Evolutionary conservation across 192 early-diverging fungal genomes (phyloP).

Genomic region (Gamsiella multidivaricata): DNA sequence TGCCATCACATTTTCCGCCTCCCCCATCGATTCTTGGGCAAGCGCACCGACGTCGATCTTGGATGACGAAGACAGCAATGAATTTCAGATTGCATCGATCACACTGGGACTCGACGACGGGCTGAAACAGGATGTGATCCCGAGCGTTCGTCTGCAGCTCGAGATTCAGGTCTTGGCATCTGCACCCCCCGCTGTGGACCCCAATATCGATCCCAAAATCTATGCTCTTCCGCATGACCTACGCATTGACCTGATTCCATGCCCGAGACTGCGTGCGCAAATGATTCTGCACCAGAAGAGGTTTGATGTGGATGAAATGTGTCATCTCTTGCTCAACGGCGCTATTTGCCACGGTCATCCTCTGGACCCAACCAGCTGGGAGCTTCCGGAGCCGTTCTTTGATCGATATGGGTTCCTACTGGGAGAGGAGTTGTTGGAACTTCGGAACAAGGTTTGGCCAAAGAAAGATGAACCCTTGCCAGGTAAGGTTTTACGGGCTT

Average conservation of each 20-base stretch:
- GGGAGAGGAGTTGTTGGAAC: conserved; percentile 43
- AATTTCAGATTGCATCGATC: conserved; percentile 22
- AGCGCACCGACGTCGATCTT: conserved; percentile 20
- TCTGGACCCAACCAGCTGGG: conserved; percentile 54
- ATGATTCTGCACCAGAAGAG: conserved; percentile 52
- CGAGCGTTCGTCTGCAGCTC: conserved; percentile 28
- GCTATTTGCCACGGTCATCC: conserved; percentile 57
- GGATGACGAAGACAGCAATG: conserved; percentile 31
- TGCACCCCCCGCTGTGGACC: conserved; percentile 41
- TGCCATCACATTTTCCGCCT: conserved; percentile 3
- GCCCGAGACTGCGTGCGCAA: conserved; percentile 48
- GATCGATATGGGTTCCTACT: conserved; percentile 45
- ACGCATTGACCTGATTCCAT: conserved; percentile 57
- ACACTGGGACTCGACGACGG: conserved; percentile 42
- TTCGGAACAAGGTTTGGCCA: conserved; percentile 48
- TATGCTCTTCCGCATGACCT: conserved; percentile 49
- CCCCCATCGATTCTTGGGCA: conserved; percentile 3
- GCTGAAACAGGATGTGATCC: conserved; percentile 44
- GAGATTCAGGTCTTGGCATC: conserved; percentile 48
- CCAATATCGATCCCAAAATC: conserved; percentile 49
- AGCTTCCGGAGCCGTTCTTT: conserved; percentile 55
- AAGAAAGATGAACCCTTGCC: conserved; percentile 29
- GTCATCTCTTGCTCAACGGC: conserved; percentile 41
- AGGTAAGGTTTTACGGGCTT: conserved; percentile 13
- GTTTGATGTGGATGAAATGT: conserved; percentile 47